Conservation (phyloP, 1,284 basidiomycete species). For the Ceratobasidium theobromae region DNA sequence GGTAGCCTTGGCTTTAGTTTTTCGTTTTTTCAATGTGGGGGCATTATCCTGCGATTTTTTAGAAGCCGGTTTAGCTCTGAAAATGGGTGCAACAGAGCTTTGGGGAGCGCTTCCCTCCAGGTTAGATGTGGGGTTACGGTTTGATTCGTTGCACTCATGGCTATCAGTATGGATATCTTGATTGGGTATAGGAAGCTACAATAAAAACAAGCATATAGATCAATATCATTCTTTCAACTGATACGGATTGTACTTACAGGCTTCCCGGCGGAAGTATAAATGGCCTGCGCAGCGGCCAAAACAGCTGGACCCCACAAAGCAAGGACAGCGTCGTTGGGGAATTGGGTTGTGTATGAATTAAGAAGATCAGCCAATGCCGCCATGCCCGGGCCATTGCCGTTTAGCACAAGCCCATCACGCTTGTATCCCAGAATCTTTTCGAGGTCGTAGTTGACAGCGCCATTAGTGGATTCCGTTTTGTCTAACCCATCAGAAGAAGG, state of each 20-base stretch:
- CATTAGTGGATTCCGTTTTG: background rate
- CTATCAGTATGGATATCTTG: too few species aligned
- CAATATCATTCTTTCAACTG: background rate
- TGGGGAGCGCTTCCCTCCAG: background rate
- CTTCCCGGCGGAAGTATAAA: background rate
- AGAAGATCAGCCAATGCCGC: constrained; percentile 4
- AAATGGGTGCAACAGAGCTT: background rate
- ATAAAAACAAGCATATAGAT: too few species aligned
- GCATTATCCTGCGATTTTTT: background rate
- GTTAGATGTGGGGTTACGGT: too few species aligned
- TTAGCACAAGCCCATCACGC: background rate
- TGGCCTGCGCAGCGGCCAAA: background rate
- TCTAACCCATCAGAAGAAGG: background rate
- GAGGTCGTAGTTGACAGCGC: constrained; percentile 13
- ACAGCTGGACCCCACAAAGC: background rate
- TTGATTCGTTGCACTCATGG: too few species aligned
- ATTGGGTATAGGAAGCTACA: background rate
- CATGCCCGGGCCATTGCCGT: background rate
- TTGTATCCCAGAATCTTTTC: constrained; percentile 9
- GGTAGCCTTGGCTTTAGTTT: background rate
- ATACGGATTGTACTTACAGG: background rate
- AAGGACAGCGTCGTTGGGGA: constrained; percentile 1
- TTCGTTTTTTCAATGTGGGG: background rate
- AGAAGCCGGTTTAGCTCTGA: background rate
- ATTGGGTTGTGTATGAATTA: background rate